Percentiles rank a stretch among this genome's conserved stretches.
Conservation (phyloP, 2,329 filamentous ascomycete species). For the Rutstroemia sydowiana region DNA sequence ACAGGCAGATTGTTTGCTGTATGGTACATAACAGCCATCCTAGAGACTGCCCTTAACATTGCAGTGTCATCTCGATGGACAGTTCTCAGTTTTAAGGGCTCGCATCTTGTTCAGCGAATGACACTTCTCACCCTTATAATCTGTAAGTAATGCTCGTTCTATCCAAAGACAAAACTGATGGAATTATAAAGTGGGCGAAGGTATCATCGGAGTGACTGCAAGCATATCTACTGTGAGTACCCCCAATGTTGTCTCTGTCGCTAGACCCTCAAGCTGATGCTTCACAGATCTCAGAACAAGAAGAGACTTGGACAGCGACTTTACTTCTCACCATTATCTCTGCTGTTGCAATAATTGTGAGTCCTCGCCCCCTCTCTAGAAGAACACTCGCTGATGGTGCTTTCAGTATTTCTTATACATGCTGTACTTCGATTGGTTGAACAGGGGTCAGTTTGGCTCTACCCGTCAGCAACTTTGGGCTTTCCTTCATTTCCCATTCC, state of each 20-base stretch:
- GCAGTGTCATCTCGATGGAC: constrained; percentile 18
- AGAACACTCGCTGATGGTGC: not conserved
- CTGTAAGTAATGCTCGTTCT: constrained; percentile 1
- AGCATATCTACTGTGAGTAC: constrained; percentile 17
- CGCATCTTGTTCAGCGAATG: constrained; percentile 51
- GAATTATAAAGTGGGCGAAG: constrained; percentile 17
- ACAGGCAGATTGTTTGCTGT: not conserved
- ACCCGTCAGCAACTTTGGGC: constrained; percentile 32
- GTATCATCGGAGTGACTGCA: constrained; percentile 22
- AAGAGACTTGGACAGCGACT: not conserved
- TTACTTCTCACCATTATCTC: not conserved
- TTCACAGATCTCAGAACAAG: not conserved
- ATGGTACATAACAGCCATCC: constrained; percentile 20
- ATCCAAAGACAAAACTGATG: too few species aligned
- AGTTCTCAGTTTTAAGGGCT: constrained; percentile 46
- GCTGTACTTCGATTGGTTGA: constrained; percentile 23
- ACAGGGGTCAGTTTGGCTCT: constrained; percentile 15
- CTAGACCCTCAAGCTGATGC: not conserved
- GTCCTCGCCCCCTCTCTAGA: not conserved
- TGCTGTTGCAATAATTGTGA: constrained; percentile 5
- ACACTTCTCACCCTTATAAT: constrained; percentile 52
- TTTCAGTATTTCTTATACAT: constrained; percentile 23
- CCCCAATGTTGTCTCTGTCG: not conserved
- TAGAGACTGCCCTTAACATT: constrained; percentile 21
- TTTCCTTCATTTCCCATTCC: constrained; percentile 47